phyloP scores from a whole-genome alignment of 495 filamentous ascomycete genomes.

The Lasiosphaeria ovina region DNA sequence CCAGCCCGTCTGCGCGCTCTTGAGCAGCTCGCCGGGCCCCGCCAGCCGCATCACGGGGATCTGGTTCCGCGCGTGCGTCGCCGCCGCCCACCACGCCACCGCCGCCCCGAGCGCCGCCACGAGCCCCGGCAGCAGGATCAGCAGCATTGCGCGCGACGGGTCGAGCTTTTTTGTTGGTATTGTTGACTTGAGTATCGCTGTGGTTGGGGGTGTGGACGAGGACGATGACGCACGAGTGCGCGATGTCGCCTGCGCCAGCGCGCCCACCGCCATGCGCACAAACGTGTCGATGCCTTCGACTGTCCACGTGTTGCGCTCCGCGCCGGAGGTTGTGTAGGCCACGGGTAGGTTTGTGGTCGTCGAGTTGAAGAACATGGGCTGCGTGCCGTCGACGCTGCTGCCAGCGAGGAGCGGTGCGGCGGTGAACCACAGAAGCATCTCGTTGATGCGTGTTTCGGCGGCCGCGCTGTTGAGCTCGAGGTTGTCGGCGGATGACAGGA shows the following conservation, averaged over 20 bases:
- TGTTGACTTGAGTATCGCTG: constrained; percentile 7
- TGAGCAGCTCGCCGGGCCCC: constrained; percentile 23
- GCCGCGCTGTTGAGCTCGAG: constrained; percentile 15
- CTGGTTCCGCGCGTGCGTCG: constrained; percentile 9
- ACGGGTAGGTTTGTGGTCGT: constrained; percentile 18
- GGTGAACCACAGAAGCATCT: constrained; percentile 34
- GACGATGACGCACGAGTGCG: neutral
- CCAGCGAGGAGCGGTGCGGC: constrained; percentile 25
- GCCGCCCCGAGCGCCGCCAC: constrained; percentile 3
- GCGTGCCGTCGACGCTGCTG: constrained; percentile 25
- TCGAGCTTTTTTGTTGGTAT: constrained; percentile 8
- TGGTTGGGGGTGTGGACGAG: neutral
- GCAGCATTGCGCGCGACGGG: constrained; percentile 14
- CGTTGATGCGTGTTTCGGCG: constrained; percentile 23
- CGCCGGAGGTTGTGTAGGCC: constrained; percentile 15
- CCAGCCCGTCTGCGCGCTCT: constrained; percentile 28
- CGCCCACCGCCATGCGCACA: constrained; percentile 28
- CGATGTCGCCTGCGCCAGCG: constrained; percentile 24
- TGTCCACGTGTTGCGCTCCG: constrained; percentile 26
- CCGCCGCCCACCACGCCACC: constrained; percentile 13
- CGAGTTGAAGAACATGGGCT: constrained; percentile 32
- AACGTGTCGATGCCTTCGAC: constrained; percentile 21
- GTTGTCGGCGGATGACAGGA: constrained; percentile 23
- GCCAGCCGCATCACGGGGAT: constrained; percentile 29
- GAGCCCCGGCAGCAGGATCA: constrained; percentile 23